These are phyloP conservation scores for Cicer pinnatifidum DNA, from an alignment of 306 rosid species.

Conservation along the genomic window DNA sequence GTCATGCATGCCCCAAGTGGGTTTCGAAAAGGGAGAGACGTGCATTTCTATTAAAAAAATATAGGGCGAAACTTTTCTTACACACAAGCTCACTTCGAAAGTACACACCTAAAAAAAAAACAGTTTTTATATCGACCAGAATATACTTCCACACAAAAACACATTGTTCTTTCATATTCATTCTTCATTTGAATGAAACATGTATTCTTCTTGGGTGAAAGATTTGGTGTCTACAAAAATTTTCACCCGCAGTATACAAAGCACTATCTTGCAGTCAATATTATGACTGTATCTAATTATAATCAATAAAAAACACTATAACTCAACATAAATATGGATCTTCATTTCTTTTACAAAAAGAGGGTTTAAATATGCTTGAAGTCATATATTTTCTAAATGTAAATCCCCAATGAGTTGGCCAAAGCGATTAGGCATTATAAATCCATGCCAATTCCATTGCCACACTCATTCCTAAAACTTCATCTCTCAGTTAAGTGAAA, in stretches of 20 bases:
- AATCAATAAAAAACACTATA: constrained; percentile 31
- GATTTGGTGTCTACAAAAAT: neutral
- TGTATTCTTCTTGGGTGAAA: constrained; percentile 8
- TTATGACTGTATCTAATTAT: constrained; percentile 8
- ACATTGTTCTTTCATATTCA: neutral
- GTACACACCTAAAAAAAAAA: no score
- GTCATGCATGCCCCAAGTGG: neutral
- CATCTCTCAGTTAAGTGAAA: constrained; percentile 31
- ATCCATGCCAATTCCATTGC: constrained; percentile 40
- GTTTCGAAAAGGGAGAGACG: neutral
- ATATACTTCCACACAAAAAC: no score
- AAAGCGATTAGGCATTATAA: constrained; percentile 10
- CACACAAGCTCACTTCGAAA: no score
- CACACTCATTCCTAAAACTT: constrained; percentile 45
- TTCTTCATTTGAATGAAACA: neutral
- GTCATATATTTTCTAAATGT: constrained; percentile 6
- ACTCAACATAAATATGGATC: constrained; percentile 38
- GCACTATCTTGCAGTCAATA: constrained; percentile 2
- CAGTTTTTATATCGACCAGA: no score
- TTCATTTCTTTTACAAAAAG: constrained; percentile 38
- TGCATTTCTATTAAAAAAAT: neutral
- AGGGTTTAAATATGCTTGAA: constrained; percentile 27
- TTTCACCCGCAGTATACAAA: constrained; percentile 35
- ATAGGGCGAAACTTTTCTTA: no score
- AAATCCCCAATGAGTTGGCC: constrained; percentile 27